Base-by-base conservation (phyloP, 1,284 basidiomycete species). In the Rhizoctonia solani region DNA sequence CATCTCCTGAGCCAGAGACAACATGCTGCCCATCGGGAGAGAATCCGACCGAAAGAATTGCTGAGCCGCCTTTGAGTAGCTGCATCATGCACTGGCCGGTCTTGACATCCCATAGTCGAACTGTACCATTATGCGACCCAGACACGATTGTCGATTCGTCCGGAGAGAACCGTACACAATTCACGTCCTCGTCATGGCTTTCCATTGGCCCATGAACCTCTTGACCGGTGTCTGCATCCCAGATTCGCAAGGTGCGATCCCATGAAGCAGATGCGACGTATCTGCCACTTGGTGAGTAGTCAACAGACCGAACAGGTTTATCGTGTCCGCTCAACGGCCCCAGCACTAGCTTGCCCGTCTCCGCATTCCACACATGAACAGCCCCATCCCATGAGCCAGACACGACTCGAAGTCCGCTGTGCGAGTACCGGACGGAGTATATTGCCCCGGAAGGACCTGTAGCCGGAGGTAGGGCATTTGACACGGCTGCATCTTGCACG, bases 1-100 rank as follows among this genome's bases (percentile, higher is more conserved):
- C 27, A 46, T 68, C 67, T 8, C 44, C n/a, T 4, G 67, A 68
- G 3, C 58, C 67, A 42, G 67, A 63, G 16, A 39, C 30, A 46
- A 68, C 41, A 19, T 34, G 11, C 4, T 13, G 14, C 16, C 41
- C 41, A 16, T 44, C 14, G 41, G 41, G 41, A 4, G 41, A 44
- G 41, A 44, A 44, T 5, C n/a, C 5, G 4, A 44, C 41, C 5
- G 41, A 44, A 16, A 6, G 5, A 5, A 44, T 21, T 44, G 5
- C 41, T 4, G 5, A 5, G n/a, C n/a, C 5, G 5, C 41, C 41
- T 21, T 44, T 21, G 16, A 44, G n/a, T 16, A 44, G 16, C 5
- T 44, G 6, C 5, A 44, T n/a, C 16, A 21, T 44, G 41, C 6
- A 5, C 5, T 21, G 41, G 5, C 19, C 41, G 19, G 5, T 44